Evolutionary conservation across 208 protist genomes (phyloP).

Genomic region (Leishmania mexicana): DNA sequence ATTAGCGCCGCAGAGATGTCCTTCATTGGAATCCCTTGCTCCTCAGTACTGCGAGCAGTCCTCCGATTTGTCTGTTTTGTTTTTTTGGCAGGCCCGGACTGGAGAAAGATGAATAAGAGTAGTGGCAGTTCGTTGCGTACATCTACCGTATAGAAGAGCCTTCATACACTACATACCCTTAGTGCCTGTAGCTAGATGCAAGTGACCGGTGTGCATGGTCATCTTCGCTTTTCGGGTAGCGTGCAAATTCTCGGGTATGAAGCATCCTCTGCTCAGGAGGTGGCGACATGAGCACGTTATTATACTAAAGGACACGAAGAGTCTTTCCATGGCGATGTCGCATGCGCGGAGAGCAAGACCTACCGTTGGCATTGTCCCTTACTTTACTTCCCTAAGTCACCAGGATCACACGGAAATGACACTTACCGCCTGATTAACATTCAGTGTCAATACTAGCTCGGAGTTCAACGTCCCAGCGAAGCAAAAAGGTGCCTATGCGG

Average conservation of each 20-base stretch:
- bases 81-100: background rate
- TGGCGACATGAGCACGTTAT: too few relatives aligned
- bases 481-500: fast-evolving
- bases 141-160: background rate
- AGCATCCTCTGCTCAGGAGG: background rate
- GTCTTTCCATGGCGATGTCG: too few relatives aligned
- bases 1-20: background rate
- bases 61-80: background rate
- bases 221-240: background rate
- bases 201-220: background rate
- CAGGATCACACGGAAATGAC: too few relatives aligned
- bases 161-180: background rate
- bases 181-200: background rate
- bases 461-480: too few relatives aligned
- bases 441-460: too few relatives aligned
- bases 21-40: background rate
- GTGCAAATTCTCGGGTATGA: background rate
- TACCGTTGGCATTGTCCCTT: too few relatives aligned
- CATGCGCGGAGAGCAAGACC: too few relatives aligned
- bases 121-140: background rate
- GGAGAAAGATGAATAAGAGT: background rate
- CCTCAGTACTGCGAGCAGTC: background rate
- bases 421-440: too few relatives aligned
- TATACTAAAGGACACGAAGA: background rate
- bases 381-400: too few relatives aligned